These are phyloP conservation scores for Immersiella caudata DNA, from an alignment of 495 filamentous ascomycete species.

Conservation along the genomic window DNA sequence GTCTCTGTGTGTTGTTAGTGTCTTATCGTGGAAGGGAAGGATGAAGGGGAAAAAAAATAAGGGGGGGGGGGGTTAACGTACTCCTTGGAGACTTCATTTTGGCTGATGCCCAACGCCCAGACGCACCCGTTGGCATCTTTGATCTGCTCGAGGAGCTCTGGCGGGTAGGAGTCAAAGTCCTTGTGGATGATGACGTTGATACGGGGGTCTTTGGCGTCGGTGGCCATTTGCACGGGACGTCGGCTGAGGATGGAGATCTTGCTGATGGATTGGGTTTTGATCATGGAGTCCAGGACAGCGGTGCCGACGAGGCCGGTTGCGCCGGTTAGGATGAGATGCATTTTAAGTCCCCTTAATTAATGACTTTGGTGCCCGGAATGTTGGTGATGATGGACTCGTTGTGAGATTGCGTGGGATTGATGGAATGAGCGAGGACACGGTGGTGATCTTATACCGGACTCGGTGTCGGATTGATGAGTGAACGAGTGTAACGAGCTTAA, in stretches of 20 bases:
- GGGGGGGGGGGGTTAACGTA: conserved; percentile 37
- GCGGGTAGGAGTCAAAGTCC: conserved; percentile 62
- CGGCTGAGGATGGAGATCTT: conserved; percentile 69
- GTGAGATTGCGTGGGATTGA: not conserved
- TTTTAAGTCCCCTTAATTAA: too few species aligned
- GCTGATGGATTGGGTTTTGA: conserved; percentile 57
- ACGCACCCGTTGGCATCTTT: conserved; percentile 67
- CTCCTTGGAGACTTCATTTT: conserved; percentile 61
- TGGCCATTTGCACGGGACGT: conserved; percentile 64
- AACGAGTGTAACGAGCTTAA: too few species aligned
- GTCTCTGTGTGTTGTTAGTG: conserved; percentile 48
- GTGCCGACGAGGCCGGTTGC: conserved; percentile 74
- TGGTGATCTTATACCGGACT: not conserved
- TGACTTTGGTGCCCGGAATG: too few species aligned
- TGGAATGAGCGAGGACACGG: not conserved
- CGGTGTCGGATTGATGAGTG: not conserved
- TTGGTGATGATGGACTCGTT: not conserved
- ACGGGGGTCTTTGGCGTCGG: conserved; percentile 57
- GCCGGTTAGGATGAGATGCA: conserved; percentile 77
- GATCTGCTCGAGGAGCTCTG: conserved; percentile 59
- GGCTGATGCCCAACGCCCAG: conserved; percentile 69
- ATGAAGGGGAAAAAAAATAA: not conserved
- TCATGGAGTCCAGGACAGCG: conserved; percentile 64
- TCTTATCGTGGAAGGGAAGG: too few species aligned
- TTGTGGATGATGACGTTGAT: conserved; percentile 68